Evolutionary conservation across 306 rosid genomes (phyloP).

Genomic region (Quercus wislizeni): DNA sequence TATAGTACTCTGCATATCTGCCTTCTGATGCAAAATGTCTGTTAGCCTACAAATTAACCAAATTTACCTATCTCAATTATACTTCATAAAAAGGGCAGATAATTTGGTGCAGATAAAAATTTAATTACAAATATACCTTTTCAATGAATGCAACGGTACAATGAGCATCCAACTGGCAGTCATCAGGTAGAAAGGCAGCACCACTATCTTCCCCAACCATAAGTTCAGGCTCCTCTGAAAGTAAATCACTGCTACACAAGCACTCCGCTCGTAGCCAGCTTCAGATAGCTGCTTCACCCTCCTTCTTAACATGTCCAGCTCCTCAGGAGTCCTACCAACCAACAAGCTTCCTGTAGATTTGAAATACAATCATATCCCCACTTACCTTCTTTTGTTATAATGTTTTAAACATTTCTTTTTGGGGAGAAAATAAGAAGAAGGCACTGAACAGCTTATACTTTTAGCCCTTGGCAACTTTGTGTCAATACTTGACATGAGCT

Average conservation of each 20-base stretch:
- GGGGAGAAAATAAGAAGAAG: too few species aligned
- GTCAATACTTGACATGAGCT: too few species aligned
- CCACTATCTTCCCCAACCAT: slow-evolving; percentile 50
- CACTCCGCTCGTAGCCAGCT: slow-evolving; percentile 68
- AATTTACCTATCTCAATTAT: neutral
- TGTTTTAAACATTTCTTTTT: too few species aligned
- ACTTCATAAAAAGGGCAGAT: neutral
- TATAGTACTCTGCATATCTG: slow-evolving; percentile 77
- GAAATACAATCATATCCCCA: neutral
- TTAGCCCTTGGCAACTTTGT: too few species aligned
- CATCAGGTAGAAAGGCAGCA: slow-evolving; percentile 82
- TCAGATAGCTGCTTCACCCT: slow-evolving; percentile 58
- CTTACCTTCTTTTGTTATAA: too few species aligned
- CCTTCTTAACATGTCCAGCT: slow-evolving; percentile 50
- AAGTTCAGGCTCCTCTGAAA: slow-evolving; percentile 65
- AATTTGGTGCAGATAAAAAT: neutral
- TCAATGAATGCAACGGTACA: slow-evolving; percentile 53
- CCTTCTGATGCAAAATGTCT: slow-evolving; percentile 51
- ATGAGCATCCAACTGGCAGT: slow-evolving; percentile 84
- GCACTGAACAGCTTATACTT: too few species aligned
- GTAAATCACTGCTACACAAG: slow-evolving; percentile 57
- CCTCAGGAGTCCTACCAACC: slow-evolving; percentile 60
- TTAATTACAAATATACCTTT: slow-evolving; percentile 43
- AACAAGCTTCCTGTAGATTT: slow-evolving; percentile 67
- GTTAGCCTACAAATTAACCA: slow-evolving; percentile 54